A percentile compares a stretch with the other conserved stretches of the same genome.
These are phyloP conservation scores for Cyberlindnera meyerae DNA, from an alignment of 805 yeast genomes.

Conservation along the genomic window DNA sequence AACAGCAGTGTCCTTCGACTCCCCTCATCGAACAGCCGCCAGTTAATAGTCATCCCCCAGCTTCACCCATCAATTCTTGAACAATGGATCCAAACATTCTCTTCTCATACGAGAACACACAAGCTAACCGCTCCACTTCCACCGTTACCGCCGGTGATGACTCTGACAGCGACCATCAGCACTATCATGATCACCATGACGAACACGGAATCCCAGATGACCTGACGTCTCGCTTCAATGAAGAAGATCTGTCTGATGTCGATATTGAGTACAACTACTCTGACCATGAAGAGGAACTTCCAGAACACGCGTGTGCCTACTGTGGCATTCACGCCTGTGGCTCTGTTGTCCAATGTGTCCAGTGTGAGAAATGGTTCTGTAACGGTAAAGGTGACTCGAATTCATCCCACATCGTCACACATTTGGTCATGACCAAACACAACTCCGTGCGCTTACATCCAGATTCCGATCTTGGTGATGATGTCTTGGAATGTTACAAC, in stretches of 20 bases:
- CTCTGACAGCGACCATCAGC: slow-evolving; percentile 1
- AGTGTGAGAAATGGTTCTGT: slow-evolving; percentile 87
- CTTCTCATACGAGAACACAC: slow-evolving; percentile 13
- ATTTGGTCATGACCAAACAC: slow-evolving; percentile 77
- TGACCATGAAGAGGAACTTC: slow-evolving; percentile 19
- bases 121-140: not conserved
- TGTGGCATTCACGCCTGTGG: slow-evolving; percentile 68
- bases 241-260: slow-evolving; percentile 10
- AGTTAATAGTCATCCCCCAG: no score
- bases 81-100: slow-evolving; percentile 24
- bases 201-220: slow-evolving; percentile 3
- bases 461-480: slow-evolving; percentile 82
- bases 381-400: slow-evolving; percentile 55
- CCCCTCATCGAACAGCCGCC: no score
- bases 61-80: no score
- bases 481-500: slow-evolving; percentile 81
- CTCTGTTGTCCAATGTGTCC: slow-evolving; percentile 69
- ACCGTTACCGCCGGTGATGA: slow-evolving; percentile 1
- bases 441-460: slow-evolving; percentile 69
- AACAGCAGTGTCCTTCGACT: no score
- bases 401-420: slow-evolving; percentile 76
- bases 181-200: not conserved
- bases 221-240: slow-evolving; percentile 3
- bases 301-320: slow-evolving; percentile 53
- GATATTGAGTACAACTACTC: slow-evolving; percentile 15